A percentile compares a stretch with the other conserved stretches of the same genome.
Evolutionary conservation across 2,329 filamentous ascomycete species (phyloP).

Genomic region (Pestalotiopsis sp.): DNA sequence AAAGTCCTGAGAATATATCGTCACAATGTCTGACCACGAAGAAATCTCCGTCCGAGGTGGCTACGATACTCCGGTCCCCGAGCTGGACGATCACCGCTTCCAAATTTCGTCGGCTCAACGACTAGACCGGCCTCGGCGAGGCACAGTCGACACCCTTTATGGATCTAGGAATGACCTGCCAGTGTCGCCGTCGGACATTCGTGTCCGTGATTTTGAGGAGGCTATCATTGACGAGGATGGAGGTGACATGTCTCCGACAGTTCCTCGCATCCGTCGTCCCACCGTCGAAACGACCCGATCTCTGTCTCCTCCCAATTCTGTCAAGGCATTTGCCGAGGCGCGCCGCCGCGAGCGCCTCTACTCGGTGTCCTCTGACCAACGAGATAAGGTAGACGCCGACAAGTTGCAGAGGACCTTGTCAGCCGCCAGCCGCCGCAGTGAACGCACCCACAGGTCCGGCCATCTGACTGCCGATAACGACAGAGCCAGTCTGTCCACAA

Average conservation of each 20-base stretch:
- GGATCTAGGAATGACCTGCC: slow-evolving; percentile 46
- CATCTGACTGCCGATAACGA: slow-evolving; percentile 63
- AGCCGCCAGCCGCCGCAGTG: slow-evolving; percentile 62
- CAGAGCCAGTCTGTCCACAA: slow-evolving; percentile 59
- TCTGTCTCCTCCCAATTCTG: slow-evolving; percentile 89
- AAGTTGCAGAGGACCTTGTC: slow-evolving; percentile 72
- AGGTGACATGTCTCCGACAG: slow-evolving; percentile 42
- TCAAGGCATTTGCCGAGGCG: slow-evolving; percentile 93
- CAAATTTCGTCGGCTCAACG: slow-evolving; percentile 63
- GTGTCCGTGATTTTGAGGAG: slow-evolving; percentile 81
- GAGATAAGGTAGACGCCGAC: slow-evolving; percentile 45
- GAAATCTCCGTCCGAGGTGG: slow-evolving; percentile 61
- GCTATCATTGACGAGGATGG: slow-evolving; percentile 78
- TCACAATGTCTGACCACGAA: slow-evolving; percentile 68
- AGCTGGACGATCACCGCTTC: slow-evolving; percentile 85
- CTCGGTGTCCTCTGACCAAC: slow-evolving; percentile 49
- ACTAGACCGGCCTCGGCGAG: slow-evolving; percentile 62
- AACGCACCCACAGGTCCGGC: slow-evolving; percentile 39
- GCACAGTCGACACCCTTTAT: slow-evolving; percentile 73
- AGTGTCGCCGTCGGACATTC: slow-evolving; percentile 36
- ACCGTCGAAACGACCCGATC: slow-evolving; percentile 66
- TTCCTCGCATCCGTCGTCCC: slow-evolving; percentile 50
- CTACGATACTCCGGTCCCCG: slow-evolving; percentile 73
- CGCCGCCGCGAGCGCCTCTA: slow-evolving; percentile 78
- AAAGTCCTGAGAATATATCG: slow-evolving; percentile 24